phyloP scores from a whole-genome alignment of 495 filamentous ascomycete species.

The Amphirosellinia nigrospora region DNA sequence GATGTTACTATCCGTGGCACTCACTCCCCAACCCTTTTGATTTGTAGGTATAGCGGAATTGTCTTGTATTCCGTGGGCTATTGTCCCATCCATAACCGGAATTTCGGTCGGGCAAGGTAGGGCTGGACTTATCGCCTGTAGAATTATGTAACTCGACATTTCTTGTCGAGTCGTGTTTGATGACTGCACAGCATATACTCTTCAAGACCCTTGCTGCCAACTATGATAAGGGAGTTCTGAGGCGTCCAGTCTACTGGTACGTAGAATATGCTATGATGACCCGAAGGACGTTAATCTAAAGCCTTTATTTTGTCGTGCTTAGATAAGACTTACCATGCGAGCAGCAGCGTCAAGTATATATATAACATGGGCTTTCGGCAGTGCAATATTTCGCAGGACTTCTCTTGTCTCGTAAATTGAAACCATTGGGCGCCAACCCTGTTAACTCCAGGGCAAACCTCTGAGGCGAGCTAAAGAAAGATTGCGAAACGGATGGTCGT shows the following conservation, averaged over 20 bases:
- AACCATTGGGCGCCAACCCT: not conserved
- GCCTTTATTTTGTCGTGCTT: not conserved
- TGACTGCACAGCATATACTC: too few relatives aligned
- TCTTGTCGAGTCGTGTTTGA: too few relatives aligned
- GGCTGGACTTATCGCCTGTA: not conserved
- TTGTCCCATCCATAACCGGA: not conserved
- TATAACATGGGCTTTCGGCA: not conserved
- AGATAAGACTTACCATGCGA: not conserved
- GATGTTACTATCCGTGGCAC: not conserved
- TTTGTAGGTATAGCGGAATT: not conserved
- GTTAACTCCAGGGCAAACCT: not conserved
- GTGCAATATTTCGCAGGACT: not conserved
- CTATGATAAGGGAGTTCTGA: not conserved
- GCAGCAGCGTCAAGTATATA: not conserved
- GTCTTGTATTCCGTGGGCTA: not conserved
- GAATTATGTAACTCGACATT: too few relatives aligned
- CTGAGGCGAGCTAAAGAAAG: not conserved
- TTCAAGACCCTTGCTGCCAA: not conserved
- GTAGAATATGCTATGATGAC: not conserved
- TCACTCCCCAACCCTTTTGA: not conserved
- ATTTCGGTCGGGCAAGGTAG: not conserved
- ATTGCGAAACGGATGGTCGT: too few relatives aligned
- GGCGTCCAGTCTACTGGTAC: not conserved
- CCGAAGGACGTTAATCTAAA: not conserved
- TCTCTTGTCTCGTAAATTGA: not conserved